Base-by-base conservation (phyloP, 345 rosid genomes). In the Sisymbrium irio region DNA sequence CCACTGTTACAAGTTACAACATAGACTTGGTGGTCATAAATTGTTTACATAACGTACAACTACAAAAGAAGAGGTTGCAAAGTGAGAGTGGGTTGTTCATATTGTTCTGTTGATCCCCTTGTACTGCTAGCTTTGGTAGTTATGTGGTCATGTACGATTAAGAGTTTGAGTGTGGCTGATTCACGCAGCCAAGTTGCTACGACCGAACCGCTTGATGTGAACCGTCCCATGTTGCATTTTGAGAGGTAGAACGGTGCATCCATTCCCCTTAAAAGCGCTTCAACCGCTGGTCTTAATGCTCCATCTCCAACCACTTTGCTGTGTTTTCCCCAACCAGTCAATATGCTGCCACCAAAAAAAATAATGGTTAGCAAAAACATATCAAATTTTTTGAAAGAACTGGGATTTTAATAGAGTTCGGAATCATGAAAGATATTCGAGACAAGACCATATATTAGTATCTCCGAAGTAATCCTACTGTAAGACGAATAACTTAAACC, bases 261-360 rank as follows among this genome's bases (percentile, higher is more conserved):
- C 70, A 91, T 86, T 55, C 92, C 84, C 4, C 73, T 69, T 15
- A 93, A 84, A 32, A 89, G 97, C 2, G 83, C 88, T 79, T 93
- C 94, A 0, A 93, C 78, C 15, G 88, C 88, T 75, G 88, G 86
- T 74, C 80, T 91, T 19, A 93, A 78, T 7, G 97, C 79, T 37
- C 97, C 86, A 11, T 89, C 92, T 18, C 98, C 98, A 4, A 89
- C 94, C 47, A 93, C 90, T 82, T 93, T 93, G 81, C 97, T 89
- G 80, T 93, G 98, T 76, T 91, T 93, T 45, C 98, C 98, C 97
- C 98, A 93, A 58, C 98, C 98, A 10, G 97, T 93, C 87, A 93
- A 87, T 64, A 93, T 93, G 82, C 97, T 93, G 53, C 72, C 87
- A 46, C 78, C 2, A n/a, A 63, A 3, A 45, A 45, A 7, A 45